Base-by-base conservation (phyloP, 208 protist genomes). In the Leishmania amazonensis region DNA sequence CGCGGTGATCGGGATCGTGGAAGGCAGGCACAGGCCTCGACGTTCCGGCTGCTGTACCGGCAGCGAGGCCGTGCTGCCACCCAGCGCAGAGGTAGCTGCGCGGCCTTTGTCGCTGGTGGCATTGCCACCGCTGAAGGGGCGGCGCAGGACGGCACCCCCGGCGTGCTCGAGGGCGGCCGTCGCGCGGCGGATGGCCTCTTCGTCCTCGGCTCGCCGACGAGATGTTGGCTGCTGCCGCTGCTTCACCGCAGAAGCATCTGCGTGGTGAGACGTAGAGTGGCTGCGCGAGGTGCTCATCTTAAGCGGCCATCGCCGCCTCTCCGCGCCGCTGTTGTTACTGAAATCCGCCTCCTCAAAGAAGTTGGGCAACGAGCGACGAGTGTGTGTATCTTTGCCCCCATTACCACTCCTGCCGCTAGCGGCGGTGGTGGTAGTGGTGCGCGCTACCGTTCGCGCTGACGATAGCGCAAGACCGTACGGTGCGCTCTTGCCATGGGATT, bases 151-250 rank as follows among this genome's bases (percentile, higher is more conserved):
- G 28, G 81, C 24, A 40, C 74, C 54, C 15, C 73, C 83, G 17
- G 85, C 81, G 54, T 53, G 75, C 74, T 85, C 84, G 28, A 91
- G 79, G 3, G 84, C 86, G 17, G 86, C 86, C 65, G 84, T 75
- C 7, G 86, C 88, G 7, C 88, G 83, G 28, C 77, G 80, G 31
- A 91, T 71, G 0, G 85, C 88, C n/a, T 67, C 83, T 47, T 86
- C 65, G 42, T 88, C 79, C 53, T 89, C 85, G 13, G 75, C 74
- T 21, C 35, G n/a, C 21, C 15, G 28, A 73, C 62, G 42, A 60
- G 28, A 42, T 76, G 15, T 51, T 42, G 49, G 73, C 15, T 76
- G 51, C 13, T 42, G 58, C 40, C 53, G 28, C 40, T 40, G 83
- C 62, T 47, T 51, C 31, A 45, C 2, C 47, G 51, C 58, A 31